These are phyloP conservation scores for sorghum (Sorghum bicolor) DNA, from an alignment of 176 grass and related monocot species.

Conservation along the genomic window Sorghum_bicolor_NCBIv3 NC_012871.2:12602001-12602500, in stretches of 20 bases:
- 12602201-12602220: conserved; percentile 52
- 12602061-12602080: conserved; percentile 23
- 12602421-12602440: conserved; percentile 2
- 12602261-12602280: conserved; percentile 71
- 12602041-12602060: background rate
- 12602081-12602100: conserved; percentile 60
- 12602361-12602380: background rate
- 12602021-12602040: background rate
- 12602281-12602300: conserved; percentile 21
- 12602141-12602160: conserved; percentile 67
- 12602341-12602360: background rate
- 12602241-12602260: conserved; percentile 52
- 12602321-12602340: conserved; percentile 21
- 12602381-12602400: background rate
- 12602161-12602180: conserved; percentile 48
- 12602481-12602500: background rate
- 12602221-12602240: conserved; percentile 61
- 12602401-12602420: background rate
- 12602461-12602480: background rate
- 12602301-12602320: conserved; percentile 8
- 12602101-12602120: conserved; percentile 62
- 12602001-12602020: background rate
- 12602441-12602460: background rate
- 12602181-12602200: conserved; percentile 46
- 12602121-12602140: conserved; percentile 58